A percentile compares a stretch with the other conserved stretches of the same genome.
phyloP scores from a whole-genome alignment of 768 basidiomycete species.

The Gymnopilus junonius region DNA sequence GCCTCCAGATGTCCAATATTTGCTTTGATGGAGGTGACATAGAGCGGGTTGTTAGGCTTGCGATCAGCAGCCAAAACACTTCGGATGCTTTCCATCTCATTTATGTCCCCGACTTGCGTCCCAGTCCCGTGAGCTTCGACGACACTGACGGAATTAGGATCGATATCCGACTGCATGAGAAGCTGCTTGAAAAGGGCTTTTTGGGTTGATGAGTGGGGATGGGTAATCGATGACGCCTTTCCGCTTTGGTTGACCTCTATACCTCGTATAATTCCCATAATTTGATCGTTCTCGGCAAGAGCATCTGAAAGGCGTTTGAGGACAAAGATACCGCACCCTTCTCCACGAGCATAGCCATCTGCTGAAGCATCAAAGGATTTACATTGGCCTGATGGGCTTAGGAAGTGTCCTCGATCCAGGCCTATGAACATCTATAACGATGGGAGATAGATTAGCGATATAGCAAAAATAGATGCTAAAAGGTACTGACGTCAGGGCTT shows the following conservation, averaged over 20 bases:
- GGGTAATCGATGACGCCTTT: constrained; percentile 68
- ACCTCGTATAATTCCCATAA: constrained; percentile 71
- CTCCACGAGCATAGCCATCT: constrained; percentile 73
- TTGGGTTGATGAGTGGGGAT: constrained; percentile 70
- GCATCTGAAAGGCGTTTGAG: constrained; percentile 75
- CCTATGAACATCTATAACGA: constrained; percentile 81
- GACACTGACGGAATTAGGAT: constrained; percentile 54
- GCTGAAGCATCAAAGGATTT: constrained; percentile 74
- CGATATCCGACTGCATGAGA: constrained; percentile 47
- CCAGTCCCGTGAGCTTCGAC: constrained; percentile 81
- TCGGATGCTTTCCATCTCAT: constrained; percentile 67
- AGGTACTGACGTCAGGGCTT: constrained; percentile 65
- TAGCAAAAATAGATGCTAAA: not conserved
- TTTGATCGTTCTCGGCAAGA: constrained; percentile 64
- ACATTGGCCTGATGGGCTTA: constrained; percentile 69
- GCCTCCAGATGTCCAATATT: constrained; percentile 81
- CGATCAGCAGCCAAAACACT: constrained; percentile 52
- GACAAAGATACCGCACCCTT: constrained; percentile 74
- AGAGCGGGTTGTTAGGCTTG: constrained; percentile 51
- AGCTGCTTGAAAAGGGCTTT: constrained; percentile 54
- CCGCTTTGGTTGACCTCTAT: constrained; percentile 77
- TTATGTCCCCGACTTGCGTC: constrained; percentile 71
- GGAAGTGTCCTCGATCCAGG: constrained; percentile 69
- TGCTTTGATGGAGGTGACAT: constrained; percentile 71
- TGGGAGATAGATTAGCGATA: too few species aligned